phyloP scores from a whole-genome alignment of 441 rosid genomes.

The Theobroma grandiflorum region DNA sequence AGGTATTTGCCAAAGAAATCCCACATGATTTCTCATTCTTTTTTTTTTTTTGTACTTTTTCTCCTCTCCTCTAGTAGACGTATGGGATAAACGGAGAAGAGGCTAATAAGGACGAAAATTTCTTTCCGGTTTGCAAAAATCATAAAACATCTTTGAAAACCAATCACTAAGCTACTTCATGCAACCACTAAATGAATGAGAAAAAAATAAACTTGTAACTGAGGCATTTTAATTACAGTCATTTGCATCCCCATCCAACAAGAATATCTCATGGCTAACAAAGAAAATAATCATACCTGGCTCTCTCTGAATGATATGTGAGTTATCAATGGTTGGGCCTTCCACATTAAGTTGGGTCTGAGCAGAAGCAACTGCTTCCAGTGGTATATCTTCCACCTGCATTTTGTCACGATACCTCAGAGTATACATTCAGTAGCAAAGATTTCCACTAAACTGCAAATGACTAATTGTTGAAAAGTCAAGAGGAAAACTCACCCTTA shows the following conservation, averaged over 20 bases:
- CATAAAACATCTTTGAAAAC: conserved; percentile 10
- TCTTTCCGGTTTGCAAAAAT: neutral
- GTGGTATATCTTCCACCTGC: conserved; percentile 38
- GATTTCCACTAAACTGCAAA: conserved; percentile 9
- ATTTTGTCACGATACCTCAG: conserved; percentile 31
- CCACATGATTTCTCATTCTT: neutral
- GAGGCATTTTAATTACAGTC: conserved; percentile 12
- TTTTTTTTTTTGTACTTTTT: neutral
- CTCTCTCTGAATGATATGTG: conserved; percentile 26
- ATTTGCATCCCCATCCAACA: neutral
- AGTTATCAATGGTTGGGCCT: conserved; percentile 31
- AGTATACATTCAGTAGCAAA: conserved; percentile 24
- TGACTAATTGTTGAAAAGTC: conserved; percentile 12
- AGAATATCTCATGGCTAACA: conserved; percentile 5
- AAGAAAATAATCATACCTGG: conserved; percentile 42
- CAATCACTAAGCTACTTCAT: neutral
- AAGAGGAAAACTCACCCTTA: conserved; percentile 41
- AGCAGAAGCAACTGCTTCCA: conserved; percentile 39
- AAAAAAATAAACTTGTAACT: neutral
- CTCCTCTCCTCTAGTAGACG: neutral
- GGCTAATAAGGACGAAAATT: neutral
- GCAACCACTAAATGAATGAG: neutral
- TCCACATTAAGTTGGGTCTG: conserved; percentile 33
- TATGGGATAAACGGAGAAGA: neutral
- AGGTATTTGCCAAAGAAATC: neutral